Conservation (phyloP, 306 rosid genomes). For the Begonia masoniana region DNA sequence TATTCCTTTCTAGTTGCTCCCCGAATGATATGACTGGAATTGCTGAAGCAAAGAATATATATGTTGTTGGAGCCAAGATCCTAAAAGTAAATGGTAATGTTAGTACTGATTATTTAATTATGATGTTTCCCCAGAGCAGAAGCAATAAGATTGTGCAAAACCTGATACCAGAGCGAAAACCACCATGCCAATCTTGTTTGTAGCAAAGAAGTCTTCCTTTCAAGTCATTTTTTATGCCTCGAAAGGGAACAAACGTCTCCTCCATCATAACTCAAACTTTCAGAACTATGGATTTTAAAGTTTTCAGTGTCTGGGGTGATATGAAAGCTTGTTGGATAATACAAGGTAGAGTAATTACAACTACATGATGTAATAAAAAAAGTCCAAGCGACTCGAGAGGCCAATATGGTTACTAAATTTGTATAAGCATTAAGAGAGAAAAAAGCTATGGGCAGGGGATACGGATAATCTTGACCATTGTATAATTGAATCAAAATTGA, state of each 20-base stretch:
- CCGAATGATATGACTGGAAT: conserved; percentile 95
- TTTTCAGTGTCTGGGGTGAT: conserved; percentile 12
- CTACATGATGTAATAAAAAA: conserved; percentile 10
- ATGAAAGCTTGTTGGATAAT: conserved; percentile 11
- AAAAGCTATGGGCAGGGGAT: conserved; percentile 31
- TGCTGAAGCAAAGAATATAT: conserved; percentile 95
- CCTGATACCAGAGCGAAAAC: conserved; percentile 68
- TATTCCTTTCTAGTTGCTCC: conserved; percentile 83
- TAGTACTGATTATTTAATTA: not conserved
- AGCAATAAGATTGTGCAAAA: conserved; percentile 8
- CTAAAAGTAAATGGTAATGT: conserved; percentile 23
- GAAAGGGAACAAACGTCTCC: conserved; percentile 92
- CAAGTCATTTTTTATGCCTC: conserved; percentile 84
- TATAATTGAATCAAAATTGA: conserved; percentile 14
- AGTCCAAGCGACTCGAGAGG: conserved; percentile 37
- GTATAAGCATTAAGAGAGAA: conserved; percentile 15
- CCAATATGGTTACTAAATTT: conserved; percentile 22
- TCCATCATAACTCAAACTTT: conserved; percentile 38
- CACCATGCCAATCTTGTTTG: conserved; percentile 89
- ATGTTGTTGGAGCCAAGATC: conserved; percentile 95
- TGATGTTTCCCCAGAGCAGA: not conserved
- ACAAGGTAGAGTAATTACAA: conserved; percentile 8
- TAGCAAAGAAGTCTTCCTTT: conserved; percentile 76
- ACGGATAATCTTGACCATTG: conserved; percentile 23
- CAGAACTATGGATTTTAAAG: too few relatives aligned